Evolutionary conservation across 1,284 basidiomycete species (phyloP), one percentile per base, ranked within the genome.

Genomic region (Cryptococcus deneoformans): DNA sequence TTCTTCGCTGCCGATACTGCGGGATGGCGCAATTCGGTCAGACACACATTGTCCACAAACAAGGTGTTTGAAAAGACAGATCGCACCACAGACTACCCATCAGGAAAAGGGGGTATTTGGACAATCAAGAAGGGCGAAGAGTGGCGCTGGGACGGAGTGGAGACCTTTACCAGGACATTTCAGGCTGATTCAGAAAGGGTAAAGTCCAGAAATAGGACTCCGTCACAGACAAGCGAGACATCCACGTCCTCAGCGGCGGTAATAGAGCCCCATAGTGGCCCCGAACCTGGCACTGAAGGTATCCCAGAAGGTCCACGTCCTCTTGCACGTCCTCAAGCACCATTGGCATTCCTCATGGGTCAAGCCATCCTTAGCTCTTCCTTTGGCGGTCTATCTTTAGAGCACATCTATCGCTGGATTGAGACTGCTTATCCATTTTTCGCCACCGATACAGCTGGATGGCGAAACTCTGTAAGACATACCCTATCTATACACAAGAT

Each of bases 31-130:
- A 48, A 48, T 16, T 48, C 47, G 47, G 47, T 48, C 29, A 29
- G 47, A 34, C 47, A 48, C 35, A 48, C 47, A n/a, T 36, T 48
- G 47, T 35, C 29, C 5, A 48, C 37, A 29, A 29, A 48, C 47
- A 48, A 48, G 47, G n/a, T 48, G 47, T 48, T 48, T 48, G 47
- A 48, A 29, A 48, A 48, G 10, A 36, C 37, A 29, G 47, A 48
- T 8, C 16, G 47, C 34, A 48, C 47, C 2, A 36, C 34, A 36
- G 20, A n/a, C 6, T 36, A 48, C 47, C 47, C 47, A 36, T n/a
- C 35, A 36, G 47, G 47, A n/a, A 48, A 48, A 16, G 47, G 47
- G 47, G 47, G 47, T 6, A 48, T 48, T 11, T 48, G 47, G 47
- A 9, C 34, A 16, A 34, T 48, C 34, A 36, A n/a, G 34, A 14